Evolutionary conservation across 2,329 filamentous ascomycete species (phyloP), one percentile per base, ranked within the genome.

Genomic region (Pseudogymnoascus sp.): DNA sequence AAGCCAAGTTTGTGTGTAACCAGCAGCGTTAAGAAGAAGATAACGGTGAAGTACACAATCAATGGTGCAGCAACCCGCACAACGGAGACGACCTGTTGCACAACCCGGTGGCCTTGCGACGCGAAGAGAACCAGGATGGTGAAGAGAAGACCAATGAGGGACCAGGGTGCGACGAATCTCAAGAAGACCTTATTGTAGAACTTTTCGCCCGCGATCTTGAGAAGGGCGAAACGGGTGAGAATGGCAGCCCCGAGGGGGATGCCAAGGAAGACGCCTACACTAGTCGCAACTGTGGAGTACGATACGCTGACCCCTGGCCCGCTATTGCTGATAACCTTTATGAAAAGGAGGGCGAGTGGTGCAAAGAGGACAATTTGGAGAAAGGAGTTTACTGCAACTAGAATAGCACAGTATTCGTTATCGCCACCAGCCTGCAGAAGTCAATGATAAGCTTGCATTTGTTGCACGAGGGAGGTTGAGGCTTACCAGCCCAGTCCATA

Each of bases 111-210:
- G 2, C 90, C 90, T 69, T 95, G 90, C 0, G 86, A 89, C 0
- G 88, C 90, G 70, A 96, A 95, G 2, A 96, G 79, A 0, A 95
- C 84, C 5, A 94, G 72, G 66, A 96, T 94, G 1, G 90, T 95
- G 75, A 92, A 95, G 0, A 96, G 75, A 5, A 96, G 79, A 0
- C 90, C 91, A 64, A 95, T 82, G 2, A 96, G 78, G 0, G 89
- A 92, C 78, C 83, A 86, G 0, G 90, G 91, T 0, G 84, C 81
- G 2, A 83, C 76, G 69, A 81, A 84, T 33, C 79, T 81, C n/a
- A 95, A 70, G 70, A 95, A 94, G 2, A 80, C 76, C 2, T 75
- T 70, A 37, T 89, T 78, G 69, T 91, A 95, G 77, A 81, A 86
- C 0, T 74, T 72, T 1, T 78, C 71, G 2, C 84, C 81, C 3